A percentile compares a stretch with the other conserved stretches of the same genome.
These are phyloP conservation scores for Haplographium delicatum DNA, from an alignment of 495 filamentous ascomycete species.

Conservation along the genomic window DNA sequence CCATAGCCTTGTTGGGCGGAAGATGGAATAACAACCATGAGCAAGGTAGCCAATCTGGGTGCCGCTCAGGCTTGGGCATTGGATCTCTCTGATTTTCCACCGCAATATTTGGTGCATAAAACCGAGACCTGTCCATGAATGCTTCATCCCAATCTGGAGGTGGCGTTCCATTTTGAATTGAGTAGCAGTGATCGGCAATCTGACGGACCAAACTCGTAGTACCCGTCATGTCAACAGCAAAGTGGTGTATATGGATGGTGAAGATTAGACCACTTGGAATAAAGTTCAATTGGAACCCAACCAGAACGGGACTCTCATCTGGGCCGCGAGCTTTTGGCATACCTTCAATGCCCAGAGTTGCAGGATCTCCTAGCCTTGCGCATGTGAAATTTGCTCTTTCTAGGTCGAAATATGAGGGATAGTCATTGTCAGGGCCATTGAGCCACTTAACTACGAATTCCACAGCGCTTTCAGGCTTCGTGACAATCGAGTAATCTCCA, in stretches of 20 bases:
- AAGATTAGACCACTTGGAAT: not conserved
- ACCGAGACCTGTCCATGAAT: not conserved
- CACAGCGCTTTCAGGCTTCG: conserved; percentile 37
- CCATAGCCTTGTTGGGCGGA: not conserved
- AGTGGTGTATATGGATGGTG: not conserved
- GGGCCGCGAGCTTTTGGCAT: not conserved
- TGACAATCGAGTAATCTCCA: conserved; percentile 36
- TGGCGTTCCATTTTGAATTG: not conserved
- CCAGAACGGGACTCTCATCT: not conserved
- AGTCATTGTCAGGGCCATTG: conserved; percentile 28
- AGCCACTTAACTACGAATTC: conserved; percentile 37
- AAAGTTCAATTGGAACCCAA: not conserved
- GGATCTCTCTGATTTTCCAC: not conserved
- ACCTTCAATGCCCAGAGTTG: conserved; percentile 21
- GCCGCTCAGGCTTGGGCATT: too few relatives aligned
- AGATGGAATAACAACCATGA: not conserved
- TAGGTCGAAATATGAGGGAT: conserved; percentile 29
- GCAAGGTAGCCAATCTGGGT: not conserved
- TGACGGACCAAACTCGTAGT: not conserved
- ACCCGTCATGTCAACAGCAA: not conserved
- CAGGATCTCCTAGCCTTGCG: conserved; percentile 27
- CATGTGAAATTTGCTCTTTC: conserved; percentile 29
- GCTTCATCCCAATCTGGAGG: not conserved
- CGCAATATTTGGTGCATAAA: not conserved
- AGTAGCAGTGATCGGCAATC: not conserved